Evolutionary conservation across 352 stramenopile species (phyloP), one percentile per base, ranked within the genome.

Genomic region (Globisporangium parvum): DNA sequence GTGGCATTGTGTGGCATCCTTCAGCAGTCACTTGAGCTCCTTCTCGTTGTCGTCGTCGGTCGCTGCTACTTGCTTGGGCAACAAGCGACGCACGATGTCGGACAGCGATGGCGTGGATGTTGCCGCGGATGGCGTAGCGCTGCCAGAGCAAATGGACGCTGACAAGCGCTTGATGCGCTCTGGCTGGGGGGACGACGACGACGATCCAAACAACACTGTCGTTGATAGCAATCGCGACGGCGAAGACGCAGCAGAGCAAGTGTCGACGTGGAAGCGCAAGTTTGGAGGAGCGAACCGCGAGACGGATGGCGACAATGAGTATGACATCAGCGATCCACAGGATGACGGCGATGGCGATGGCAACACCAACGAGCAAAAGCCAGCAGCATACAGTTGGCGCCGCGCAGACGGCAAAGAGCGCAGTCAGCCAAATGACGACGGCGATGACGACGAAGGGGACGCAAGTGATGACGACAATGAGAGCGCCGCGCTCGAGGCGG

Each of bases 361-460:
- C 4, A 51, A 47, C 31, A 55, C 52, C 0, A 55, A 62, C n/a
- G 67, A 53, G 4, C 56, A 70, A 33, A 31, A 52, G 42, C 42
- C 59, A 3, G 44, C 56, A 5, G 44, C 65, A 0, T 91, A 88
- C 67, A 87, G 69, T 45, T 91, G 77, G 80, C 88, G 80, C 58
- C 63, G 77, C 12, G 77, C 73, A 0, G 77, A 90, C 28, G 73
- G 73, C 24, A 69, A 63, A 24, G 60, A 80, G 14, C 68, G 63
- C 6, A 59, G 50, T 11, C 53, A 65, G 6, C 54, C 54, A 6
- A 67, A 61, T 20, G 52, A 60, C 11, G 69, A 69, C 23, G 63
- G 69, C 33, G 74, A 73, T 0, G 66, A 77, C 11, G 45, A 33
- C 9, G 20, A 10, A n/a, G n/a, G 3, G 9, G 55, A 55, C 5